These are phyloP conservation scores for Begonia peltatifolia DNA, from an alignment of 306 rosid species.

Conservation along the genomic window DNA sequence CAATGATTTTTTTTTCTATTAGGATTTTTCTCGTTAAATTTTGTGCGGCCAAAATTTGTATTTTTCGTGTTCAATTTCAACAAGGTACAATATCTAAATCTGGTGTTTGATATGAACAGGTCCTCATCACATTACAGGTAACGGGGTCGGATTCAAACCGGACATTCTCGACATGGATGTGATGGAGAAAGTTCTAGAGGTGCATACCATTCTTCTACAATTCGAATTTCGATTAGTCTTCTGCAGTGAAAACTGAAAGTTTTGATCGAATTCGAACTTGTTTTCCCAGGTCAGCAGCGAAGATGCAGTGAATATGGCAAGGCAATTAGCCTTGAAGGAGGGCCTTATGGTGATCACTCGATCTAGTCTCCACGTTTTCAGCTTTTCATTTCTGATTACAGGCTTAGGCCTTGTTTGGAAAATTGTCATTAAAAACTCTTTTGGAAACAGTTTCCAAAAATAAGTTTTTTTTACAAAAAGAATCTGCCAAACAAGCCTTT, in stretches of 20 bases:
- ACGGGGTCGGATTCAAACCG: slow-evolving; percentile 91
- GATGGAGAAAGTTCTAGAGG: slow-evolving; percentile 89
- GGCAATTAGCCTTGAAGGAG: slow-evolving; percentile 74
- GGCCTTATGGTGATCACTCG: slow-evolving; percentile 68
- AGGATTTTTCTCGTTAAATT: no score
- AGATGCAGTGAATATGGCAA: slow-evolving; percentile 87
- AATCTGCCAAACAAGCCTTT: no score
- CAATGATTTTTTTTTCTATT: no score
- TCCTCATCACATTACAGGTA: slow-evolving; percentile 84
- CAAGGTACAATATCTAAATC: no score
- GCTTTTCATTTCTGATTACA: no score
- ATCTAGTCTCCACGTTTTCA: background rate
- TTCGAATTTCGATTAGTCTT: no score
- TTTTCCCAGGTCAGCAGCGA: slow-evolving; percentile 71
- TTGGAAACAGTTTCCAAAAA: background rate
- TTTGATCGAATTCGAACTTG: background rate
- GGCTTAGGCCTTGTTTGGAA: no score
- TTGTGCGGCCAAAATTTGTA: background rate
- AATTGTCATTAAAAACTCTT: background rate
- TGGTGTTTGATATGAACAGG: slow-evolving; percentile 25
- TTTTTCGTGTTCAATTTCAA: background rate
- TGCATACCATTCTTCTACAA: slow-evolving; percentile 10
- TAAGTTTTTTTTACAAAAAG: background rate
- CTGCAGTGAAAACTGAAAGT: no score
- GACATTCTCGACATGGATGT: slow-evolving; percentile 93